These are phyloP conservation scores for Jatropha multifida DNA, from an alignment of 441 rosid genomes.

Conservation along the genomic window DNA sequence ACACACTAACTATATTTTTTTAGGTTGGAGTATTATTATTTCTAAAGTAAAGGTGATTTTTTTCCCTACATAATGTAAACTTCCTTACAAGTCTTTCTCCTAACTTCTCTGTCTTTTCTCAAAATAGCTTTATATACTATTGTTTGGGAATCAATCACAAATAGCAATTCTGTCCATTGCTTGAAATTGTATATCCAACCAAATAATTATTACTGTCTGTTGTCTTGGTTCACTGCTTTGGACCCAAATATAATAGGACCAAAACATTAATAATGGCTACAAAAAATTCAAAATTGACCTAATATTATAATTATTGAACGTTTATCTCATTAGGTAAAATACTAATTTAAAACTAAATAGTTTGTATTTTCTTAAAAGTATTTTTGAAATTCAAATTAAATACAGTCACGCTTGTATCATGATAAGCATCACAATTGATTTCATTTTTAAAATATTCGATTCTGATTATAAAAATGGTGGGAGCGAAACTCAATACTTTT, in stretches of 20 bases:
- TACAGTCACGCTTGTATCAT: too few species aligned
- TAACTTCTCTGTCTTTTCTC: not conserved
- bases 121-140: not conserved
- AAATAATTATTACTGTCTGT: not conserved
- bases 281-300: not conserved
- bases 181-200: not conserved
- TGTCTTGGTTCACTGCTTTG: not conserved
- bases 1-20: too few species aligned
- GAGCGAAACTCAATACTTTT: too few species aligned
- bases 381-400: too few species aligned
- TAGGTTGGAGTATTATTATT: too few species aligned
- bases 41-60: not conserved
- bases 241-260: not conserved
- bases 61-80: not conserved
- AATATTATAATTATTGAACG: too few species aligned
- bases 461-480: too few species aligned
- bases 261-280: not conserved
- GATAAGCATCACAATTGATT: too few species aligned
- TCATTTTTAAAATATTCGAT: too few species aligned
- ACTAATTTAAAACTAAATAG: too few species aligned
- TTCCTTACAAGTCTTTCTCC: not conserved
- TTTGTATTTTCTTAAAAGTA: too few species aligned
- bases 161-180: not conserved
- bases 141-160: not conserved
- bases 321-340: too few species aligned